Evolutionary conservation across 768 basidiomycete genomes (phyloP).

Genomic region (Termitomyces sp.): DNA sequence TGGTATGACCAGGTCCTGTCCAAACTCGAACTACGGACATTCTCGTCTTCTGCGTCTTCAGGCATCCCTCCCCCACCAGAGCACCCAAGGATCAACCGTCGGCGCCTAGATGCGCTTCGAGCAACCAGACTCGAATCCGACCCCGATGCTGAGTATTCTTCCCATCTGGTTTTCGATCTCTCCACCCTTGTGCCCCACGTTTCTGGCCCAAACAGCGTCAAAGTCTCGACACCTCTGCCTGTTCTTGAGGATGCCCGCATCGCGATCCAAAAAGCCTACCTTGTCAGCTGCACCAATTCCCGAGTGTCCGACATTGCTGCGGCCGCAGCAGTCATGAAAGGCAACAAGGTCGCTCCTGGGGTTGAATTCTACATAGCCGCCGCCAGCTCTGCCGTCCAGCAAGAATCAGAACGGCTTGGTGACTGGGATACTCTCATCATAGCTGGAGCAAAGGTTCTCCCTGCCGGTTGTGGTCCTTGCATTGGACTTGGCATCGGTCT

Average conservation of each 20-base stretch:
- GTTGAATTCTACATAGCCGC: constrained; percentile 99
- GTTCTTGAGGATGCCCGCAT: constrained; percentile 69
- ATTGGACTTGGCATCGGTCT: constrained; percentile 93
- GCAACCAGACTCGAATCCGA: constrained; percentile 59
- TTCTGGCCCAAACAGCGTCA: constrained; percentile 97
- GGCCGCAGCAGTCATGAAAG: constrained; percentile 85
- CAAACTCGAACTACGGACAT: constrained; percentile 73
- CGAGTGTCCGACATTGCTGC: constrained; percentile 91
- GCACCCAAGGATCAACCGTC: constrained; percentile 83
- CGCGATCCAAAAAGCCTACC: constrained; percentile 93
- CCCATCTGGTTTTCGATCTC: constrained; percentile 87
- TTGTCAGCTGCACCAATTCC: constrained; percentile 97
- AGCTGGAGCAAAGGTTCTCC: constrained; percentile 90
- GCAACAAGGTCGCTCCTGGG: constrained; percentile 73
- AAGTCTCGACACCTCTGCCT: constrained; percentile 90
- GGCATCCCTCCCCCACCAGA: constrained; percentile 65
- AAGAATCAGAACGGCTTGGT: constrained; percentile 78
- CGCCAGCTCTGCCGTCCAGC: constrained; percentile 87
- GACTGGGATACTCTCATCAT: constrained; percentile 84
- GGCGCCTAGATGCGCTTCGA: constrained; percentile 62
- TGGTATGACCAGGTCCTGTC: constrained; percentile 82
- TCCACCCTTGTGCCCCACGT: constrained; percentile 93
- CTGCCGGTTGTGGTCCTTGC: constrained; percentile 96
- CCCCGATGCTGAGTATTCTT: constrained; percentile 70
- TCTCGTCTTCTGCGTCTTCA: constrained; percentile 43